Percentiles rank a stretch among this genome's conserved stretches.
Conservation (phyloP, 2,329 filamentous ascomycete species). For the Aspergillus quadrilineatus region DNA sequence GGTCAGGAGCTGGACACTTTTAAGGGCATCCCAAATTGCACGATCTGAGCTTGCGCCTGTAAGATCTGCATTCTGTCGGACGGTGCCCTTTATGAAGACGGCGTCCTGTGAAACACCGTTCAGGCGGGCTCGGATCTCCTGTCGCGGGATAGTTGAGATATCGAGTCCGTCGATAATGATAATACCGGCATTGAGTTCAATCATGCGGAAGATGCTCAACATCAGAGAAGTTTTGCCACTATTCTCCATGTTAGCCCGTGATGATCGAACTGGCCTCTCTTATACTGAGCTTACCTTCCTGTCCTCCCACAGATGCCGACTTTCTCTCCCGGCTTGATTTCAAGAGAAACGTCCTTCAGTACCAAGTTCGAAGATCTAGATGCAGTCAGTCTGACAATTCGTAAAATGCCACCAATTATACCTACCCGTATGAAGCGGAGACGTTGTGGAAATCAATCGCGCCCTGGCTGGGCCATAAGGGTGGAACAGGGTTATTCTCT, state of each 20-base stretch:
- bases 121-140: slow-evolving; percentile 42
- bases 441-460: slow-evolving; percentile 46
- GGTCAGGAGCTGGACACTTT: slow-evolving; percentile 38
- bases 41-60: slow-evolving; percentile 28
- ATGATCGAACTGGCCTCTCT: background rate
- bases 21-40: slow-evolving; percentile 39
- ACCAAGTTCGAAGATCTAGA: slow-evolving; percentile 34
- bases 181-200: slow-evolving; percentile 40
- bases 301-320: slow-evolving; percentile 44
- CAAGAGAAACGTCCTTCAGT: slow-evolving; percentile 48
- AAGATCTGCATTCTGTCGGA: slow-evolving; percentile 44
- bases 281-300: slow-evolving; percentile 31
- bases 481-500: slow-evolving; percentile 42
- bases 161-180: slow-evolving; percentile 32
- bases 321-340: slow-evolving; percentile 44
- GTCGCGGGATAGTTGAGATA: slow-evolving; percentile 38
- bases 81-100: slow-evolving; percentile 42
- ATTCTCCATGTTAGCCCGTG: background rate
- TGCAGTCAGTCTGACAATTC: background rate
- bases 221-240: slow-evolving; percentile 48
- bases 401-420: background rate
- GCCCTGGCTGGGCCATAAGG: slow-evolving; percentile 46
- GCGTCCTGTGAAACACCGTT: slow-evolving; percentile 48
- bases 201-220: slow-evolving; percentile 44
- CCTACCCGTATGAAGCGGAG: slow-evolving; percentile 46